Conservation (phyloP, 371 early-diverging fungal genomes). For the Batrachochytrium dendrobatidis region DNA sequence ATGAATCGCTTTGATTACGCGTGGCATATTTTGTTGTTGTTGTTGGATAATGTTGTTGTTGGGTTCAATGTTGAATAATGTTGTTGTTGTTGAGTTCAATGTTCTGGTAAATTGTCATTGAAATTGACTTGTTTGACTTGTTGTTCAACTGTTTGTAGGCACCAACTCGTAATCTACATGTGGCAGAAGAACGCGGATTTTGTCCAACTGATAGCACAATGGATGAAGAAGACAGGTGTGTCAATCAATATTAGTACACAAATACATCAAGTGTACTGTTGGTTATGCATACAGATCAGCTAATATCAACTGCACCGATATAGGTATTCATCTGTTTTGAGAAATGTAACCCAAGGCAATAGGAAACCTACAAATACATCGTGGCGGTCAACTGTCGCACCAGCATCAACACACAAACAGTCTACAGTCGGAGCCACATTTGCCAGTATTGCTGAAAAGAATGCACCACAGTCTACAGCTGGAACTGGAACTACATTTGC, state of each 20-base stretch:
- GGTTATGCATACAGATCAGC: too few species aligned
- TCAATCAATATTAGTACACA: too few species aligned
- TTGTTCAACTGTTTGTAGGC: too few species aligned
- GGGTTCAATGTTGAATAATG: background rate
- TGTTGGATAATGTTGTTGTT: too few species aligned
- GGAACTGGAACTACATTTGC: constrained; percentile 11
- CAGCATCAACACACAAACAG: background rate
- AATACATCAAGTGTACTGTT: too few species aligned
- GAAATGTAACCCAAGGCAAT: too few species aligned
- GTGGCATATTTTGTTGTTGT: too few species aligned
- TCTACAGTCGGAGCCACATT: background rate
- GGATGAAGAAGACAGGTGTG: constrained; percentile 86
- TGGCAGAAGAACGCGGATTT: constrained; percentile 89
- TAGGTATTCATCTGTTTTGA: constrained; percentile 41
- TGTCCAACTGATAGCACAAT: constrained; percentile 55
- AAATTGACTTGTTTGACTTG: too few species aligned
- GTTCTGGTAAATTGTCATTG: too few species aligned
- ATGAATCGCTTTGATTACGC: too few species aligned
- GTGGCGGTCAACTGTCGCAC: constrained; percentile 28
- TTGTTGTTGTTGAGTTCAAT: too few species aligned
- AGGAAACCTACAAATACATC: constrained; percentile 30
- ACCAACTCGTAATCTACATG: constrained; percentile 71
- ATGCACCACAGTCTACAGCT: background rate
- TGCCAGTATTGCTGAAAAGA: background rate
- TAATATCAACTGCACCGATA: too few species aligned